Percentiles rank a stretch among this genome's conserved stretches.
Conservation (phyloP, 192 early-diverging fungal genomes). For the Podochytrium sp. region DNA sequence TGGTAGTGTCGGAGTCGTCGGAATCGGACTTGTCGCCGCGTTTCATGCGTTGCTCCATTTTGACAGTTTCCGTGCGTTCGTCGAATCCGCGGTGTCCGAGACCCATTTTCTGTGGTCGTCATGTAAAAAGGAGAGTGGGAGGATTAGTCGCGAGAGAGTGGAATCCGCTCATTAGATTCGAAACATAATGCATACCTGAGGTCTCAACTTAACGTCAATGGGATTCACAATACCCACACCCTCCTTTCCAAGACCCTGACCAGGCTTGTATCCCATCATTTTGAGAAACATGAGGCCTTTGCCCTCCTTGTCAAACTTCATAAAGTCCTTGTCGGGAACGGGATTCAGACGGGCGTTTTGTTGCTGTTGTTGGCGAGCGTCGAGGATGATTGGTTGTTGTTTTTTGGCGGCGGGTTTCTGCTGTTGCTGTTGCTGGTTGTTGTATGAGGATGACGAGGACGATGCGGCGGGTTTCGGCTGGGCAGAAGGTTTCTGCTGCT, state of each 20-base stretch:
- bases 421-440: not conserved
- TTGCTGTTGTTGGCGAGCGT: not conserved
- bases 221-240: slow-evolving; percentile 89
- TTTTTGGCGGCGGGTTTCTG: not conserved
- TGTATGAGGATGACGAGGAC: not conserved
- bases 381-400: slow-evolving; percentile 3
- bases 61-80: slow-evolving; percentile 71
- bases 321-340: slow-evolving; percentile 72
- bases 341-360: not conserved
- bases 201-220: slow-evolving; percentile 85
- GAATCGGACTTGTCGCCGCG: slow-evolving; percentile 5
- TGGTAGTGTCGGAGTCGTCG: slow-evolving; percentile 34
- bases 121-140: no score
- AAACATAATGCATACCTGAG: slow-evolving; percentile 28
- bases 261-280: slow-evolving; percentile 89
- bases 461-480: not conserved
- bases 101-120: slow-evolving; percentile 76
- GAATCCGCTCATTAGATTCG: no score
- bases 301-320: slow-evolving; percentile 74
- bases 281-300: slow-evolving; percentile 82
- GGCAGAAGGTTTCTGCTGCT: not conserved
- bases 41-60: slow-evolving; percentile 49
- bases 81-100: slow-evolving; percentile 83
- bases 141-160: no score
- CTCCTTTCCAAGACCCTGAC: slow-evolving; percentile 86